Conservation (phyloP, 2,329 filamentous ascomycete species). For the Intubia oerlemansii region DNA sequence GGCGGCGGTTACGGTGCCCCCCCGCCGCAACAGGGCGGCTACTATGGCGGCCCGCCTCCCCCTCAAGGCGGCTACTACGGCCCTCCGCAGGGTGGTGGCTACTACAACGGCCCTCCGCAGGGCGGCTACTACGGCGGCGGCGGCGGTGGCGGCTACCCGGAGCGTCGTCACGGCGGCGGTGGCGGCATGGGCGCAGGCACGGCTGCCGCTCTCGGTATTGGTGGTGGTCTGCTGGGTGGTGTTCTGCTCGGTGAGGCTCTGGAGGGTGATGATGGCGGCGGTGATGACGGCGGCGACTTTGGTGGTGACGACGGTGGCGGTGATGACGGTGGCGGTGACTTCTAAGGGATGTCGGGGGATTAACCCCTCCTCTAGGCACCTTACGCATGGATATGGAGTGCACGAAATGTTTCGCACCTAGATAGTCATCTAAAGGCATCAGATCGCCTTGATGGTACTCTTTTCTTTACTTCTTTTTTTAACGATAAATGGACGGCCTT, state of each 20-base stretch:
- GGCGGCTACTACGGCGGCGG: constrained; percentile 10
- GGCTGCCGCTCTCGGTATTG: constrained; percentile 56
- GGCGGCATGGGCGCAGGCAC: constrained; percentile 44
- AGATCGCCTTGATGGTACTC: no score
- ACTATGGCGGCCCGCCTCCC: constrained; percentile 12
- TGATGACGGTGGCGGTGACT: constrained; percentile 5
- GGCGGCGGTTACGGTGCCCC: constrained; percentile 14
- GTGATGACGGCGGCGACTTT: constrained; percentile 19
- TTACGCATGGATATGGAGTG: no score
- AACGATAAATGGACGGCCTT: no score
- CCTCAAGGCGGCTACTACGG: constrained; percentile 14
- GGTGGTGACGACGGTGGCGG: constrained; percentile 13
- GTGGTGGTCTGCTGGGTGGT: constrained; percentile 65
- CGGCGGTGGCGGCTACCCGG: constrained; percentile 4
- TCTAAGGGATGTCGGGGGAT: no score
- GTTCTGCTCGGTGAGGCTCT: constrained; percentile 48
- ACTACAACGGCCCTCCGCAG: constrained; percentile 5
- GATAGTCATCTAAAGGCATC: no score
- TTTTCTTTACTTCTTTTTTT: no score
- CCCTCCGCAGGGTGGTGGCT: constrained; percentile 11
- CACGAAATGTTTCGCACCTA: no score
- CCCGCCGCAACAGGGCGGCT: constrained; percentile 13
- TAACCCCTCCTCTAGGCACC: no score
- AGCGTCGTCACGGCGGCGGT: constrained; percentile 16
- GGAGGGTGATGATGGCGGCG: constrained; percentile 36